Evolutionary conservation across 192 early-diverging fungal species (phyloP), one percentile per base, ranked within the genome.

Genomic region (Coemansia sp.): DNA sequence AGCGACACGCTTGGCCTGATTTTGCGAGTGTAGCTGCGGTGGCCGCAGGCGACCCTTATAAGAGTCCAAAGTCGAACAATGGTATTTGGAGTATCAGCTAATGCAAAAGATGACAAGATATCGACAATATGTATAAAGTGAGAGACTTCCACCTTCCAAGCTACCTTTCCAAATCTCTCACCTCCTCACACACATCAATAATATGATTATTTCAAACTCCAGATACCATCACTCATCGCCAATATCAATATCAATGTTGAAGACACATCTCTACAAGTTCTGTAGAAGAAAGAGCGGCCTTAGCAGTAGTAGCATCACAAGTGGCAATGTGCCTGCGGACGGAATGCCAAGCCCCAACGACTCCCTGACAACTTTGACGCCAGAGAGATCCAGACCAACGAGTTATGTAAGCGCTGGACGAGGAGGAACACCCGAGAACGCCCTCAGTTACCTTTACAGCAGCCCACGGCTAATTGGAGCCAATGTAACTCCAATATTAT

Each of bases 361-460:
- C 37, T 62, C 61, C 2, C 37, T 62, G 36, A n/a, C 36, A 1
- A 62, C 61, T 7, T 23, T 62, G 10, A 62, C 37, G 19, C 36
- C 61, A 37, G 37, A 62, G 21, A 23, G 21, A 41, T 15, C 61
- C 19, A 12, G 15, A 32, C 55, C 55, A 58, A 32, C 55, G 17
- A 34, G 55, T 17, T 32, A n/a, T 17, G 31, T 32, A 14, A 31
- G 55, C 17, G 29, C 31, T 58, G 55, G 55, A 17, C 55, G 55
- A 58, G 15, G 29, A 58, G 55, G 29, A 58, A 9, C 55, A 15
- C 15, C 55, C 27, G 55, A 31, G 55, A 32, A 12, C 29, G 32
- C 53, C 3, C 45, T 68, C 34, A 68, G 67, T 34, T 61, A 68
- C 14, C 36, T 68, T 11, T 68, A 68, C 58, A 38, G 67, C 67